Evolutionary conservation across 2,329 filamentous ascomycete genomes (phyloP).

Genomic region (Akanthomyces muscarius): DNA sequence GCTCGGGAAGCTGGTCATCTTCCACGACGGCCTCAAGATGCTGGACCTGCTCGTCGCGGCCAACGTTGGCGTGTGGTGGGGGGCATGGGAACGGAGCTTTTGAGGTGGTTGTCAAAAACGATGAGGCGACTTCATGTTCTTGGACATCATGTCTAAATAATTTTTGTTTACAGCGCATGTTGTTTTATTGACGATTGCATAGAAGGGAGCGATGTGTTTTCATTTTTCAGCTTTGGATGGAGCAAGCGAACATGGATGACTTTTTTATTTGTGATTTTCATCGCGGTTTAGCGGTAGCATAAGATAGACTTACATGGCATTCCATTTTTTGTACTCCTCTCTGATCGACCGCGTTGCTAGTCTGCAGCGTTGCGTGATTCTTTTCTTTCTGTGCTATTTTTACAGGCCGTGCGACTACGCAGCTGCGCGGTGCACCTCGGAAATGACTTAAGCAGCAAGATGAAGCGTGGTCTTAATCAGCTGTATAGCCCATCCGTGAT

Average conservation of each 20-base stretch:
- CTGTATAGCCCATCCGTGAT: too few species aligned
- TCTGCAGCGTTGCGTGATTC: too few species aligned
- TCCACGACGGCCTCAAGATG: constrained; percentile 92
- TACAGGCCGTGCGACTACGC: too few species aligned
- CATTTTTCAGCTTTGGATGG: neutral
- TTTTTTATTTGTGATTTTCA: neutral
- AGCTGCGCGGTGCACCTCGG: too few species aligned
- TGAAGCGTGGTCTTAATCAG: too few species aligned
- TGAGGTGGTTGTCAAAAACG: constrained; percentile 19
- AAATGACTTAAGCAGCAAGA: too few species aligned
- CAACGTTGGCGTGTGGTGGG: constrained; percentile 93
- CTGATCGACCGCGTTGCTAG: too few species aligned
- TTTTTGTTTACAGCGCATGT: neutral
- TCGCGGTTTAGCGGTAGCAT: neutral
- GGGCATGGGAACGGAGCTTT: constrained; percentile 65
- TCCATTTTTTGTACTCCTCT: too few species aligned
- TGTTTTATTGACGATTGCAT: neutral
- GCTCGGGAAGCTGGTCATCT: constrained; percentile 85
- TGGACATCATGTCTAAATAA: neutral
- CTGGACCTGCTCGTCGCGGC: constrained; percentile 86
- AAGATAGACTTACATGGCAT: neutral
- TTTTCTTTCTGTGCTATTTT: too few species aligned
- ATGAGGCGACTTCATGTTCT: too few species aligned
- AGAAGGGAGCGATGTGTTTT: neutral
- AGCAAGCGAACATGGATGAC: neutral